These are phyloP conservation scores for Fonsecaea nubica DNA, from an alignment of 2,329 filamentous ascomycete species.

Conservation along the genomic window DNA sequence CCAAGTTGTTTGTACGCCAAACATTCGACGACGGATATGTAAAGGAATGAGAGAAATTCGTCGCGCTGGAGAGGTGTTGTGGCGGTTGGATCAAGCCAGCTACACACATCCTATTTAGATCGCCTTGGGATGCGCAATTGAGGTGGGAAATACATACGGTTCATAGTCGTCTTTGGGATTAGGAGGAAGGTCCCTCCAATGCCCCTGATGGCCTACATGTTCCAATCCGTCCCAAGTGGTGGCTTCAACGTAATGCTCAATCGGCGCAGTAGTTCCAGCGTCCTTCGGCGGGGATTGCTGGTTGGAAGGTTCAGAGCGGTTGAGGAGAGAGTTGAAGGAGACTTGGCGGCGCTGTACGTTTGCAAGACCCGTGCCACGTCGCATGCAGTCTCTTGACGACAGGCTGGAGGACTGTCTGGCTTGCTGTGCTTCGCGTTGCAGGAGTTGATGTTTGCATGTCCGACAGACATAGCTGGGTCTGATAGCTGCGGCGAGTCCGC, in stretches of 20 bases:
- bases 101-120: constrained; percentile 45
- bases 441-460: constrained; percentile 25
- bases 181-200: constrained; percentile 49
- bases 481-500: constrained; percentile 9
- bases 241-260: constrained; percentile 29
- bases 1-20: constrained; percentile 18
- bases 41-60: constrained; percentile 27
- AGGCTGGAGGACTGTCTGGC: constrained; percentile 26
- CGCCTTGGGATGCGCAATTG: constrained; percentile 44
- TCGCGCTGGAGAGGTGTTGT: constrained; percentile 40
- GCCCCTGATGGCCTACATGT: constrained; percentile 58
- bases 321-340: constrained; percentile 5
- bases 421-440: constrained; percentile 22
- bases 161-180: constrained; percentile 49
- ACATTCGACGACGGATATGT: constrained; percentile 27
- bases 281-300: background rate
- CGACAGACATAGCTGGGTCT: constrained; percentile 30
- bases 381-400: background rate
- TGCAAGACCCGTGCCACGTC: background rate
- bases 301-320: background rate
- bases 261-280: background rate
- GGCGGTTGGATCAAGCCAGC: constrained; percentile 48
- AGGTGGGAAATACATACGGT: constrained; percentile 47
- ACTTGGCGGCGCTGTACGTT: constrained; percentile 1
- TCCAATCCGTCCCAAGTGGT: constrained; percentile 60